Conservation (phyloP, 495 filamentous ascomycete genomes). For the Aspergillus avenaceus region DNA sequence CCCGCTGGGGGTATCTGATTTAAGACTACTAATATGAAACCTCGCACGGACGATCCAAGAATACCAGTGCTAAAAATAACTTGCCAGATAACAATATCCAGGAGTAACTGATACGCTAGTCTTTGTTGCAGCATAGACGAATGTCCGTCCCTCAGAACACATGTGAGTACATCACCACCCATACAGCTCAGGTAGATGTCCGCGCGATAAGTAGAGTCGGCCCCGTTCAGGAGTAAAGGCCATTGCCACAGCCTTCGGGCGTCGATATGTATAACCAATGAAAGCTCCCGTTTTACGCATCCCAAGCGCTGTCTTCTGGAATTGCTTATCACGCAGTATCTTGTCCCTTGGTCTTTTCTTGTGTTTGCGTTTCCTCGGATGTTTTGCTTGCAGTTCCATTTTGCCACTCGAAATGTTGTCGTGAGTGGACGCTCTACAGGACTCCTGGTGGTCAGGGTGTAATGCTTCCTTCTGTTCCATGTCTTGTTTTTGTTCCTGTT, state of each 20-base stretch:
- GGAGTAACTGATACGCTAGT: too few species aligned
- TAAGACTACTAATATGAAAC: too few species aligned
- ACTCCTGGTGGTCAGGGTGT: constrained; percentile 9
- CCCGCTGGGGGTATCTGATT: neutral
- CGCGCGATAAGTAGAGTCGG: constrained; percentile 21
- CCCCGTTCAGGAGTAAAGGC: constrained; percentile 32
- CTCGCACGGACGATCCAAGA: too few species aligned
- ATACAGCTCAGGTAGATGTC: constrained; percentile 27
- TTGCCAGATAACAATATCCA: too few species aligned
- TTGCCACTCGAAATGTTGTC: neutral
- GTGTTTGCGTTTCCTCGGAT: constrained; percentile 42
- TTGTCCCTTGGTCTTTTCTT: constrained; percentile 73
- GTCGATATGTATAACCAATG: constrained; percentile 82
- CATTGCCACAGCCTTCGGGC: constrained; percentile 42
- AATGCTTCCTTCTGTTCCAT: constrained; percentile 10
- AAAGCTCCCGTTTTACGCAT: constrained; percentile 78
- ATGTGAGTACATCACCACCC: neutral
- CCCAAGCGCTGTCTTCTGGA: constrained; percentile 63
- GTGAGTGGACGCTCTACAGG: neutral
- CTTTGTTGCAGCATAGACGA: too few species aligned
- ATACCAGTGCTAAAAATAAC: too few species aligned
- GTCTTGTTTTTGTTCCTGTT: neutral
- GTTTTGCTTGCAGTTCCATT: constrained; percentile 2
- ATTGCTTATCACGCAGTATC: constrained; percentile 65
- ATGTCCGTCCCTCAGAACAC: too few species aligned